Conservation (phyloP, 1,284 basidiomycete genomes). For the Sparassis latifolia region DNA sequence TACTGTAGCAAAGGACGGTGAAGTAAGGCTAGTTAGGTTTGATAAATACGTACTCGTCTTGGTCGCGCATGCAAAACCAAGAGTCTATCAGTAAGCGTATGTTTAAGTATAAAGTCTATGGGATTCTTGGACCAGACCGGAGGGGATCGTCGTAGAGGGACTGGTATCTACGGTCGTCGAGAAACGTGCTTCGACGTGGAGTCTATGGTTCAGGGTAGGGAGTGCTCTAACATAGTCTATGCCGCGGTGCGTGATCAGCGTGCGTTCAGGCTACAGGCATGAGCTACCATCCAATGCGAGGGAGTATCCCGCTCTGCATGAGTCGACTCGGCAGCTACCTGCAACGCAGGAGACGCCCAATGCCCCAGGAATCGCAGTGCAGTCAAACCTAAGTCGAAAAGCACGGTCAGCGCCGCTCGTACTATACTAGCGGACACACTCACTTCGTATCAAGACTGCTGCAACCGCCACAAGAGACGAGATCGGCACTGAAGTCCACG, state of each 20-base stretch:
- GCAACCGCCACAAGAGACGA: constrained; percentile 28
- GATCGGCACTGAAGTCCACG: constrained; percentile 24
- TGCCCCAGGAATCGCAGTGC: constrained; percentile 21
- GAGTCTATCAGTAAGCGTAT: too few relatives aligned
- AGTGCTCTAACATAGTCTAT: neutral
- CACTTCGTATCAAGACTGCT: constrained; percentile 21
- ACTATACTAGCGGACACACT: constrained; percentile 6
- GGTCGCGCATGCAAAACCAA: too few relatives aligned
- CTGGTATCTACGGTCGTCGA: neutral
- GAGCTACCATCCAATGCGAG: constrained; percentile 13
- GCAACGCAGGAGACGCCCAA: constrained; percentile 23
- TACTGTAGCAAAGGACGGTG: too few relatives aligned
- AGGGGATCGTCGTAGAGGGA: too few relatives aligned
- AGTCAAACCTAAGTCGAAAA: constrained; percentile 20
- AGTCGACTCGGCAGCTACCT: constrained; percentile 22
- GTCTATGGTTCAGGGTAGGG: constrained; percentile 2
- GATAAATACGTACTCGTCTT: too few relatives aligned
- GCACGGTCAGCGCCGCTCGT: neutral
- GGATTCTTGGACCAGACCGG: too few relatives aligned
- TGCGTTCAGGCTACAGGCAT: constrained; percentile 10
- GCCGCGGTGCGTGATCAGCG: too few relatives aligned
- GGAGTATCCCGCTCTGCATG: constrained; percentile 23
- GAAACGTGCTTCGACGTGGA: neutral
- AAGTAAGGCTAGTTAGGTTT: too few relatives aligned
- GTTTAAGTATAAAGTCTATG: too few relatives aligned